Percentiles rank a stretch among this genome's conserved stretches.
Evolutionary conservation across 352 stramenopile genomes (phyloP).

Genomic region (Pythium aquatile): DNA sequence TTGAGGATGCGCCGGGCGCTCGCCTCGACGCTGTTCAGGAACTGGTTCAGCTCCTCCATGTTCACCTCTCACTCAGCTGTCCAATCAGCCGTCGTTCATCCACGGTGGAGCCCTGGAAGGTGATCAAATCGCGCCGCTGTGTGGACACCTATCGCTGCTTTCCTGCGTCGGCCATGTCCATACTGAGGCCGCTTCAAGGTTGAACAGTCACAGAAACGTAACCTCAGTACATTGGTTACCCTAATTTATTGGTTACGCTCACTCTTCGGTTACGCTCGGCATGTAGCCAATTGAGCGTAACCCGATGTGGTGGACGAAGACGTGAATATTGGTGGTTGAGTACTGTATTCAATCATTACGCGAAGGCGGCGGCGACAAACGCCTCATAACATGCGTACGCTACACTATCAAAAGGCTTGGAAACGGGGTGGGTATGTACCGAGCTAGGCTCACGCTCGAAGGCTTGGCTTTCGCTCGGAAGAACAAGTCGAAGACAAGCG

Average conservation of each 20-base stretch:
- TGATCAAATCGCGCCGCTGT: neutral
- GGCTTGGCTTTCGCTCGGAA: neutral
- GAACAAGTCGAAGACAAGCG: constrained; percentile 14
- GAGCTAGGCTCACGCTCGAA: neutral
- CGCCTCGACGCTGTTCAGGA: constrained; percentile 74
- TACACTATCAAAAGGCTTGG: neutral
- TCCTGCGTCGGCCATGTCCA: neutral
- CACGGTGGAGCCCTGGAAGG: neutral
- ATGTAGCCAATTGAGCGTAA: neutral
- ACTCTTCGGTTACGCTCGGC: too few relatives aligned
- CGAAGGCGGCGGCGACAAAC: neutral
- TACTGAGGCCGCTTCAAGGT: neutral
- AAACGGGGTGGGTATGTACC: neutral
- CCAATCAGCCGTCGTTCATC: neutral
- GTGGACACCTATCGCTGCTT: neutral
- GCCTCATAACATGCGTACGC: neutral
- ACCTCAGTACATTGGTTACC: neutral
- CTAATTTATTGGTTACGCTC: neutral
- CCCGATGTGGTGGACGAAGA: neutral
- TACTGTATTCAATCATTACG: neutral
- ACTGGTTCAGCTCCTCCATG: constrained; percentile 80
- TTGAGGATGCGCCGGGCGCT: constrained; percentile 79
- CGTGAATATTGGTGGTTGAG: neutral
- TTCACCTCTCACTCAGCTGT: neutral
- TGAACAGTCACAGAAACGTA: constrained; percentile 6